Conservation (phyloP, 768 basidiomycete genomes). For the Tylopilus sp. region DNA sequence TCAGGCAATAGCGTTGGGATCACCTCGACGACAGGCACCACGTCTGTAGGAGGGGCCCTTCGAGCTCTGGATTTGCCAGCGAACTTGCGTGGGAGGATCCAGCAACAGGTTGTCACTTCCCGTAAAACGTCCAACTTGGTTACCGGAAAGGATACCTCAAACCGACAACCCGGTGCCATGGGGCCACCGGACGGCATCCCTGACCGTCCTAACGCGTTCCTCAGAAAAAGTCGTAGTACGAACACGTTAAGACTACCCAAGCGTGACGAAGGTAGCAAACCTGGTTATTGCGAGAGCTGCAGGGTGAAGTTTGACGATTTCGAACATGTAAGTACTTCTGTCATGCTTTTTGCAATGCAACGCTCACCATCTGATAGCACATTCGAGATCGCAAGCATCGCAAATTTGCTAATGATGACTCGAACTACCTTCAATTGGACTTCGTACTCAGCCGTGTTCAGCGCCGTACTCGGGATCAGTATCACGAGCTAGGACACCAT, state of each 20-base stretch:
- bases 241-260: conserved; percentile 72
- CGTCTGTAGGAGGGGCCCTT: conserved; percentile 52
- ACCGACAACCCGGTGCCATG: conserved; percentile 44
- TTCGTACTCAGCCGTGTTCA: conserved; percentile 60
- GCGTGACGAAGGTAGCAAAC: conserved; percentile 83
- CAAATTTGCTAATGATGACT: conserved; percentile 73
- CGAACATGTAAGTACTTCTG: conserved; percentile 50
- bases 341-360: neutral
- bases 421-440: conserved; percentile 81
- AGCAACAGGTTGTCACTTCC: conserved; percentile 66
- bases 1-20: conserved; percentile 94
- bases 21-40: conserved; percentile 88
- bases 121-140: conserved; percentile 42
- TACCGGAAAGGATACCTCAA: conserved; percentile 24
- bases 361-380: conserved; percentile 50
- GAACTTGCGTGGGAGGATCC: conserved; percentile 51
- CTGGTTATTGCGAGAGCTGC: conserved; percentile 98
- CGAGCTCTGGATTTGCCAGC: conserved; percentile 50
- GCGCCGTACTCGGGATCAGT: conserved; percentile 36
- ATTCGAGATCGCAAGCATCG: conserved; percentile 68
- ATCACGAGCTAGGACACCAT: conserved; percentile 25
- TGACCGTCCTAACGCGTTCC: conserved; percentile 40
- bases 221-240: conserved; percentile 79
- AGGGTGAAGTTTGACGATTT: conserved; percentile 88
- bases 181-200: conserved; percentile 66